phyloP scores from a whole-genome alignment of 140 eudicot species.

The Stevia rebaudiana region DNA sequence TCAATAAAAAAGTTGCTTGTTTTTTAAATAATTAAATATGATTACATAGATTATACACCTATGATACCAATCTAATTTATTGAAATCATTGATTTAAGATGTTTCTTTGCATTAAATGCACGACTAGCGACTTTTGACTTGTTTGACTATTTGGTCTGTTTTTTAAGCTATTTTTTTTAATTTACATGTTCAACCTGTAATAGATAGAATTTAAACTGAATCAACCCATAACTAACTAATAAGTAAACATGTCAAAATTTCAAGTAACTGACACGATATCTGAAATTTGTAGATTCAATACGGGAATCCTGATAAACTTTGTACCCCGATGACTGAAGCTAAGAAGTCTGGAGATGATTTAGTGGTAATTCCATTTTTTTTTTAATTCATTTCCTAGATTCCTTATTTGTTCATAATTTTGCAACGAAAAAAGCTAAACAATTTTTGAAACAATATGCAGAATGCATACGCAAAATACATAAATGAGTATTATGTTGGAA shows the following conservation, averaged over 20 bases:
- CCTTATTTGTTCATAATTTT: background rate
- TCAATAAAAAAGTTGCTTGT: background rate
- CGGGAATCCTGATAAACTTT: slow-evolving; percentile 82
- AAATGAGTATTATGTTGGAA: slow-evolving; percentile 49
- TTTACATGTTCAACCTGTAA: background rate
- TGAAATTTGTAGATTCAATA: slow-evolving; percentile 68
- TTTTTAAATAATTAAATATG: background rate
- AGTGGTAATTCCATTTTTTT: slow-evolving; percentile 53
- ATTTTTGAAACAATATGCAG: slow-evolving; percentile 32
- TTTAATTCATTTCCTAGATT: background rate
- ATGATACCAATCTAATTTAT: background rate
- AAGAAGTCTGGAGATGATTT: slow-evolving; percentile 79
- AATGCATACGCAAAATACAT: slow-evolving; percentile 78
- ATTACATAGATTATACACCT: background rate
- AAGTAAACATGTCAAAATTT: background rate
- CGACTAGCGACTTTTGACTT: background rate
- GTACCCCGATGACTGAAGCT: slow-evolving; percentile 74
- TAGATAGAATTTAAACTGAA: background rate
- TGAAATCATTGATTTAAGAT: background rate
- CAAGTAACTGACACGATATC: slow-evolving; percentile 18
- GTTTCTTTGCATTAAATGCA: background rate
- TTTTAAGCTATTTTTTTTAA: background rate
- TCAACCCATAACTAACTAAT: background rate
- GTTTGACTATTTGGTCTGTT: background rate
- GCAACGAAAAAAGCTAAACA: background rate